Evolutionary conservation across 768 basidiomycete species (phyloP), one percentile per base, ranked within the genome.

Genomic region (Plicaturopsis crispa): DNA sequence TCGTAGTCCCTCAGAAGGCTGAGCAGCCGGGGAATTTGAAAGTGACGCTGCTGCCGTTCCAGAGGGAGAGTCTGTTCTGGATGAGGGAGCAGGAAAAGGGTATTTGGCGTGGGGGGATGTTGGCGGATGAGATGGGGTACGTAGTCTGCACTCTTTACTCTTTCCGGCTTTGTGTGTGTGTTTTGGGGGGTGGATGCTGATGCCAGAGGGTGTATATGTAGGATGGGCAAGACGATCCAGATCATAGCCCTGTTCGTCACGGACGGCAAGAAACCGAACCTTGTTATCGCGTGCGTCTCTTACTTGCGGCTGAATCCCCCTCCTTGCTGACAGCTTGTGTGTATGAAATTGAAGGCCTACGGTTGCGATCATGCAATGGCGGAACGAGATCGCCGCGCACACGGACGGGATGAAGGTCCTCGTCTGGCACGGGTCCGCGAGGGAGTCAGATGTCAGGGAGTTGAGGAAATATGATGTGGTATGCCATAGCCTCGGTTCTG

Each of bases 161-260:
- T 6, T 24, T 41, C 40, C 33, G n/a, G n/a, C n/a, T n/a, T n/a
- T n/a, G n/a, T n/a, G n/a, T n/a, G 31, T n/a, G n/a, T n/a, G n/a
- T n/a, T n/a, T n/a, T n/a, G n/a, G n/a, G n/a, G n/a, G n/a, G n/a
- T n/a, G n/a, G n/a, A n/a, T n/a, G n/a, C n/a, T n/a, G n/a, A n/a
- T 12, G n/a, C n/a, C n/a, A n/a, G n/a, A n/a, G n/a, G n/a, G n/a
- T n/a, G n/a, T n/a, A n/a, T n/a, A n/a, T 31, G 12, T 46, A 84
- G 85, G 14, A 90, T 92, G 88, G 86, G 85, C 11, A 91, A 92
- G 61, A 99, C 94, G 0, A 98, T 99, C 42, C 96, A 99, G 55
- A 90, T 92, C 47, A 93, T 99, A 35, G 74, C 92, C 1, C 69
- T 98, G 26, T 69, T 99, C 24, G 77, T 93, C 4, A 78, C 84